Evolutionary conservation across 345 rosid species (phyloP).

Genomic region (Euphorbia lathyris): DNA sequence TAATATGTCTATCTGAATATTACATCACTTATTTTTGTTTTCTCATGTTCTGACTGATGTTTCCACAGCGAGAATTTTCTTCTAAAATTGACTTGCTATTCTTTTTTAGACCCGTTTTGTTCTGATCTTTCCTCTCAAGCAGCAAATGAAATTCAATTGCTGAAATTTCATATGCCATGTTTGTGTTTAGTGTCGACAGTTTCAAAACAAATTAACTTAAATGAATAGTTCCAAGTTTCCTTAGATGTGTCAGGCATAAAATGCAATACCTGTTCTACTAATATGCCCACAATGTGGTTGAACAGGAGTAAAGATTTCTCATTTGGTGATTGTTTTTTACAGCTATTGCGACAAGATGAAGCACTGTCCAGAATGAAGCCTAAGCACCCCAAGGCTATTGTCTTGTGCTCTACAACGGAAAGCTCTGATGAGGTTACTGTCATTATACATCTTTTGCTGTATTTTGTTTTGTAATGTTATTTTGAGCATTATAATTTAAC

Average conservation of each 20-base stretch:
- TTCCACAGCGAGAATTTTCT: neutral
- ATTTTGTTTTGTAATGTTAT: neutral
- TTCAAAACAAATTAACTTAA: neutral
- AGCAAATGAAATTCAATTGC: neutral
- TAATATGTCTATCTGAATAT: neutral
- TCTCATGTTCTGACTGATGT: neutral
- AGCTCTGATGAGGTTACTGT: neutral
- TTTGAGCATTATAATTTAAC: neutral
- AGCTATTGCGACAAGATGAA: slow-evolving; percentile 6
- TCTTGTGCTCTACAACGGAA: slow-evolving; percentile 2
- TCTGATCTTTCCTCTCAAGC: neutral
- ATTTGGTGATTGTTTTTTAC: neutral
- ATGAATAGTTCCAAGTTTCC: neutral
- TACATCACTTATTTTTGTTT: neutral
- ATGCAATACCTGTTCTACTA: neutral
- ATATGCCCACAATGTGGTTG: neutral
- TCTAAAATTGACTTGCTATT: neutral
- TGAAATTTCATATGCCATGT: neutral
- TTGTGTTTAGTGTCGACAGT: neutral
- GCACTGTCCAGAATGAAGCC: slow-evolving; percentile 3
- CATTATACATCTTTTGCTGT: neutral
- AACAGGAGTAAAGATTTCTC: neutral
- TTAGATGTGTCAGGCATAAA: neutral
- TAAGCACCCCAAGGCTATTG: slow-evolving; percentile 7
- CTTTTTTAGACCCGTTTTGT: neutral